phyloP scores from a whole-genome alignment of 345 rosid species.

The Acer yangbiense region DNA sequence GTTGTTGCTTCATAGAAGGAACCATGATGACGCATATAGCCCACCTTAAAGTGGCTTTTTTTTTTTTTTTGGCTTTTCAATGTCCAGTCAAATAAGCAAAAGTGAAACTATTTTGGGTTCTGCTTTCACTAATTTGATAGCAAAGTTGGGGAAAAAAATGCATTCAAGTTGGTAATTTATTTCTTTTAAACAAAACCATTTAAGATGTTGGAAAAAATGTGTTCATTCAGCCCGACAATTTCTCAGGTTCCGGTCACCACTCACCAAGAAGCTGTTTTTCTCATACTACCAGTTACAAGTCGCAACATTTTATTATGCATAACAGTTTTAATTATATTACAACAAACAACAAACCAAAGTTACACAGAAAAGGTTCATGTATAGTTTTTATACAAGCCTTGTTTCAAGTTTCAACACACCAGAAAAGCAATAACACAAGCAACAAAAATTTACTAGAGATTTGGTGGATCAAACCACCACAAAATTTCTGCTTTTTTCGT shows the following conservation, averaged over 20 bases:
- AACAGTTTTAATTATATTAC: not conserved
- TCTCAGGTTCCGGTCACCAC: no score
- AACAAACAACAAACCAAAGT: not conserved
- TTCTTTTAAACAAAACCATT: no score
- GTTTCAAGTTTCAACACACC: conserved; percentile 4
- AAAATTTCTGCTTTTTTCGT: conserved; percentile 15
- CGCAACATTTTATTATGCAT: not conserved
- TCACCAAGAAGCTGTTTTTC: no score
- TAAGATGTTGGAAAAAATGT: no score
- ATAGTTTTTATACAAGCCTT: not conserved
- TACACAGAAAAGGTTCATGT: not conserved
- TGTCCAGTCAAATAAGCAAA: not conserved
- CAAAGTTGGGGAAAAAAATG: no score
- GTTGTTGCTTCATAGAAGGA: not conserved
- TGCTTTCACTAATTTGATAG: no score
- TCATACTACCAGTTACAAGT: not conserved
- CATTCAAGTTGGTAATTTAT: not conserved
- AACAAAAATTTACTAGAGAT: conserved; percentile 1
- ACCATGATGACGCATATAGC: not conserved
- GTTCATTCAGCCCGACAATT: no score
- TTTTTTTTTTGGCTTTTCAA: not conserved
- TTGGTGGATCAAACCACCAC: conserved; percentile 3
- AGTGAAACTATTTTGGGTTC: not conserved
- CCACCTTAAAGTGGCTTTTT: not conserved
- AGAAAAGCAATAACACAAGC: not conserved